Evolutionary conservation across 441 rosid genomes (phyloP), one percentile per base, ranked within the genome.

Genomic region (Flueggea neowawraea): DNA sequence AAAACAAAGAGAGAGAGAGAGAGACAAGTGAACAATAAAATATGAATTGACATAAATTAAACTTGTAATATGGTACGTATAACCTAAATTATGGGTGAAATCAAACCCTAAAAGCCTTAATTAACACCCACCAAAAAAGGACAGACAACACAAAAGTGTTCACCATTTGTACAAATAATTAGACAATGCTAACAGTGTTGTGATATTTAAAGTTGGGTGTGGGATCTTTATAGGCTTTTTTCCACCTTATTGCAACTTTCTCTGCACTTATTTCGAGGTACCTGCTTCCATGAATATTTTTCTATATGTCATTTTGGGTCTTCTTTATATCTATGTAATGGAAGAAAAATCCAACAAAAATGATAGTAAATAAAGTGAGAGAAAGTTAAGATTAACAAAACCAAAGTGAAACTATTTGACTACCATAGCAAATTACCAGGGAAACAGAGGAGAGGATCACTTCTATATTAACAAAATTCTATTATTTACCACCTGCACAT

Each of bases 191-290:
- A 59, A 43, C 63, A 61, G 5, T 2, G 52, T 16, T 39, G 17
- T 65, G 31, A 49, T 62, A 71, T 45, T 57, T 32, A 60, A 65
- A 13, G 33, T 15, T 5, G 45, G 52, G 41, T 44, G 62, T 59
- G 79, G 54, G 50, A 63, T 67, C 61, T 63, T 69, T 39, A 10
- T 47, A 36, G 68, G 52, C 59, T 59, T 66, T 71, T 60, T 45
- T 52, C 61, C 63, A 67, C 58, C 74, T 66, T 66, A 66, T 71
- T 73, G 69, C 78, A 62, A 66, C 69, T 56, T 67, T 55, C 57
- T 57, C 60, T 65, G 62, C 75, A 58, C 81, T 54, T 65, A 67
- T 69, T 76, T 73, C 80, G 16, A 76, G 76, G 67, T 31, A 56
- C 67, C 74, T 52, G 51, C 47, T 68, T 67, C 69, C 69, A 65